Evolutionary conservation across 2,329 filamentous ascomycete species (phyloP).

Genomic region (Ceratocystis colombiana): DNA sequence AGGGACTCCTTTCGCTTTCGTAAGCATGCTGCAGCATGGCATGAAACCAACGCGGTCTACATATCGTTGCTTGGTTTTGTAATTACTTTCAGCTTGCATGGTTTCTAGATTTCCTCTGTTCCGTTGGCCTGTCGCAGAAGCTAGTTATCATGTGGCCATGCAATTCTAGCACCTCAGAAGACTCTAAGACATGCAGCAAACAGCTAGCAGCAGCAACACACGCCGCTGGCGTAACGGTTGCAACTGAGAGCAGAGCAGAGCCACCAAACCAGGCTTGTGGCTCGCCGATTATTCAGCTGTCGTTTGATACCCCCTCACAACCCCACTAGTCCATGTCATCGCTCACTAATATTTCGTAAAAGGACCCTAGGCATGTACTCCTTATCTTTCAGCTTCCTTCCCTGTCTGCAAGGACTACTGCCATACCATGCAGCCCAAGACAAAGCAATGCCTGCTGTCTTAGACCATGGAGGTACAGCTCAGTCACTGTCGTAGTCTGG

Average conservation of each 20-base stretch:
- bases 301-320: slow-evolving; percentile 1
- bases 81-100: not conserved
- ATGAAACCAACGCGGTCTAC: not conserved
- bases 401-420: slow-evolving; percentile 5
- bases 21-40: not conserved
- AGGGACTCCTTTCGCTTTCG: not conserved
- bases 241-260: not conserved
- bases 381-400: slow-evolving; percentile 3
- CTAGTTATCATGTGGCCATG: not conserved
- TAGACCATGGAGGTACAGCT: not conserved
- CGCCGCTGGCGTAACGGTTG: too few relatives aligned
- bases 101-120: not conserved
- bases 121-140: not conserved
- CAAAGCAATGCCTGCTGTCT: not conserved
- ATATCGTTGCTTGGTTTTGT: not conserved
- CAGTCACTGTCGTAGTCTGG: not conserved
- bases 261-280: not conserved
- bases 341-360: not conserved
- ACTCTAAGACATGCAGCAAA: not conserved
- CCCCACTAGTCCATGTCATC: slow-evolving; percentile 6
- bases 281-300: slow-evolving; percentile 2
- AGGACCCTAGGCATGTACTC: not conserved
- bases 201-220: not conserved
- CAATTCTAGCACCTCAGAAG: not conserved
- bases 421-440: not conserved